phyloP scores from a whole-genome alignment of 2,329 filamentous ascomycete genomes.

The Microdochium nivale region DNA sequence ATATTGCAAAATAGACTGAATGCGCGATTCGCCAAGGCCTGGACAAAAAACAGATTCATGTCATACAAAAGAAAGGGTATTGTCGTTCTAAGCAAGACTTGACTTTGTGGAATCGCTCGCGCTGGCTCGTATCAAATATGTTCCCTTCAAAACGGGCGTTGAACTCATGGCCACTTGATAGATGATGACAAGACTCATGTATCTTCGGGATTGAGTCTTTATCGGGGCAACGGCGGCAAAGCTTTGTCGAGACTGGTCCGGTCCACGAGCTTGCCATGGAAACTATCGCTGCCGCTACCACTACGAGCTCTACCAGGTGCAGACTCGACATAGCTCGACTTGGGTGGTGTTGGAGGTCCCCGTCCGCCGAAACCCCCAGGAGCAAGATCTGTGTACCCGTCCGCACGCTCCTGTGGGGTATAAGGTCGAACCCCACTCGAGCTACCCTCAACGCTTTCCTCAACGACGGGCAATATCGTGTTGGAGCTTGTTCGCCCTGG shows the following conservation, averaged over 20 bases:
- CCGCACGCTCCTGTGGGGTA: constrained; percentile 23
- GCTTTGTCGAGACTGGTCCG: constrained; percentile 52
- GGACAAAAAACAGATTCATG: not conserved
- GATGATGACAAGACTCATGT: not conserved
- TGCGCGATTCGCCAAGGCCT: not conserved
- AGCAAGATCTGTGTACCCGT: constrained; percentile 23
- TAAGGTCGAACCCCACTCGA: constrained; percentile 32
- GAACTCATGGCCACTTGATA: not conserved
- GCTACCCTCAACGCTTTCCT: constrained; percentile 74
- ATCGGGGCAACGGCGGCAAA: constrained; percentile 44
- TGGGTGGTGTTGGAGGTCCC: constrained; percentile 38
- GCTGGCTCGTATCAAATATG: not conserved
- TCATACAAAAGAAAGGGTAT: not conserved
- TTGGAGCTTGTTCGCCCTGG: constrained; percentile 17
- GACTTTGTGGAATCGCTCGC: not conserved
- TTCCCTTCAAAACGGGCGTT: not conserved
- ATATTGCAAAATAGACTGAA: not conserved
- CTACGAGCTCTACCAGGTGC: constrained; percentile 26
- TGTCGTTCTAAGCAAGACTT: not conserved
- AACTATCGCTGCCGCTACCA: constrained; percentile 10
- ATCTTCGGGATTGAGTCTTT: not conserved
- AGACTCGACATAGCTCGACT: constrained; percentile 32
- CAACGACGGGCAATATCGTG: constrained; percentile 67
- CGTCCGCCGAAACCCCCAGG: constrained; percentile 20
- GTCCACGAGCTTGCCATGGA: constrained; percentile 27